Evolutionary conservation across 2,329 filamentous ascomycete species (phyloP).

Genomic region (Trichoderma sp.): DNA sequence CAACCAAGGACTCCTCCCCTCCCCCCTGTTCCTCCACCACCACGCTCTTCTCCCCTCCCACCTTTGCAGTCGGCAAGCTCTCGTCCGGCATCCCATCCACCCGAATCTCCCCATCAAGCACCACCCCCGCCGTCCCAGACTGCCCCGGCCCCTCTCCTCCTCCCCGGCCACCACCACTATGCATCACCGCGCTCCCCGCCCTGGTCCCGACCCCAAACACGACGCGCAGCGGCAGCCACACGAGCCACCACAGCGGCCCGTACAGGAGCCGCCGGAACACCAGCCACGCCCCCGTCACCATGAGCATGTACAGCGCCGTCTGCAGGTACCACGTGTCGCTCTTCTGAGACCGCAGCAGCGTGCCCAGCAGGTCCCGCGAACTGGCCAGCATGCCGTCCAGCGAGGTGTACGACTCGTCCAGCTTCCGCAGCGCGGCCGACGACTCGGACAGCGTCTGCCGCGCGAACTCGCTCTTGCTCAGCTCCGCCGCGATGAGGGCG

Average conservation of each 20-base stretch:
- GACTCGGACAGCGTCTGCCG: slow-evolving; percentile 85
- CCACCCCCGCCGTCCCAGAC: slow-evolving; percentile 35
- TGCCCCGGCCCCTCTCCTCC: slow-evolving; percentile 31
- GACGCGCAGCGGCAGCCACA: slow-evolving; percentile 78
- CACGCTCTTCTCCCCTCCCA: slow-evolving; percentile 37
- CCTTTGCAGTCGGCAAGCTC: slow-evolving; percentile 55
- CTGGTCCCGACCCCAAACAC: slow-evolving; percentile 61
- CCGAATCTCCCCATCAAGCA: slow-evolving; percentile 37
- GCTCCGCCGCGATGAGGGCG: slow-evolving; percentile 79
- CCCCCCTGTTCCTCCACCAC: slow-evolving; percentile 30
- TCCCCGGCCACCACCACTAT: slow-evolving; percentile 31
- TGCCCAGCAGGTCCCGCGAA: slow-evolving; percentile 74
- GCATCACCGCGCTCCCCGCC: slow-evolving; percentile 54
- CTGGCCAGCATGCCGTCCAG: slow-evolving; percentile 76
- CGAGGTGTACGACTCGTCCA: slow-evolving; percentile 78
- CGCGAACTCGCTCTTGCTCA: slow-evolving; percentile 84
- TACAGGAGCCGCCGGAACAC: slow-evolving; percentile 83
- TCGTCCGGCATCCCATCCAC: slow-evolving; percentile 45
- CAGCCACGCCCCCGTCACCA: slow-evolving; percentile 79
- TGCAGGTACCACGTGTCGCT: slow-evolving; percentile 98
- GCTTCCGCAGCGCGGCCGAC: slow-evolving; percentile 75
- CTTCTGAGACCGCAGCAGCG: slow-evolving; percentile 84
- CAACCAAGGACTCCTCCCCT: slow-evolving; percentile 49
- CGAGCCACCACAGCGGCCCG: slow-evolving; percentile 85
- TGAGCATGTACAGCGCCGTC: slow-evolving; percentile 81